Percentiles rank a stretch among this genome's conserved stretches.
Evolutionary conservation across 768 basidiomycete genomes (phyloP).

Genomic region (Boletus rufocinnamomeus): DNA sequence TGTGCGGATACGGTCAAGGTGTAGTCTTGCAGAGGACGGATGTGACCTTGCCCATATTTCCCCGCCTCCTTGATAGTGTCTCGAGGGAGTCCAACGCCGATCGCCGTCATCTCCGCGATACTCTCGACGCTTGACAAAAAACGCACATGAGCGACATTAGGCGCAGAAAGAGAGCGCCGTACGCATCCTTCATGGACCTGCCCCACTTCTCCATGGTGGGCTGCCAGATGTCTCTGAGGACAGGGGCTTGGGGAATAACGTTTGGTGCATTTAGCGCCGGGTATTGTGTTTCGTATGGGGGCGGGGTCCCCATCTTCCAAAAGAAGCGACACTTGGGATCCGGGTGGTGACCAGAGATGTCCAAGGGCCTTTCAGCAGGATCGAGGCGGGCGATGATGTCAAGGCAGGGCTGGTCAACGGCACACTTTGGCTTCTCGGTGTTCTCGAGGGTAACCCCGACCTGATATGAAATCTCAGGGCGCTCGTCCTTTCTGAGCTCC

Average conservation of each 20-base stretch:
- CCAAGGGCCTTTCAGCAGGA: slow-evolving; percentile 79
- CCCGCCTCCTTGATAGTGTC: slow-evolving; percentile 79
- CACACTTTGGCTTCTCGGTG: slow-evolving; percentile 90
- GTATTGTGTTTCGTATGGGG: slow-evolving; percentile 78
- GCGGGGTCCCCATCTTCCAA: slow-evolving; percentile 76
- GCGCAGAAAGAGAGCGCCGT: slow-evolving; percentile 32
- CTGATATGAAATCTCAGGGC: slow-evolving; percentile 87
- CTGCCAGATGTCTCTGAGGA: slow-evolving; percentile 65
- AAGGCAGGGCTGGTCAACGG: slow-evolving; percentile 80
- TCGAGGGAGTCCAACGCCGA: slow-evolving; percentile 74
- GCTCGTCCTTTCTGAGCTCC: slow-evolving; percentile 71
- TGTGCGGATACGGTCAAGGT: slow-evolving; percentile 25
- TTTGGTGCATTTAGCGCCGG: slow-evolving; percentile 80
- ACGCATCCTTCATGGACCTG: slow-evolving; percentile 84
- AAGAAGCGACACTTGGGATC: slow-evolving; percentile 97
- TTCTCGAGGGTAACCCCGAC: slow-evolving; percentile 95
- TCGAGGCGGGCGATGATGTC: slow-evolving; percentile 76
- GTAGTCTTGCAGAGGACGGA: not conserved
- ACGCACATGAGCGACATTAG: slow-evolving; percentile 3
- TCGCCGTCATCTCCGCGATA: slow-evolving; percentile 85
- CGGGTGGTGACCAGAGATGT: slow-evolving; percentile 74
- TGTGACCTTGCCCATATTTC: slow-evolving; percentile 67
- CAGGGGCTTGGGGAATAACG: slow-evolving; percentile 67
- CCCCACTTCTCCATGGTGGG: slow-evolving; percentile 86
- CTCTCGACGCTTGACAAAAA: slow-evolving; percentile 64